phyloP scores from a whole-genome alignment of 257 asterid genomes.

The Nicotiana otophora region DNA sequence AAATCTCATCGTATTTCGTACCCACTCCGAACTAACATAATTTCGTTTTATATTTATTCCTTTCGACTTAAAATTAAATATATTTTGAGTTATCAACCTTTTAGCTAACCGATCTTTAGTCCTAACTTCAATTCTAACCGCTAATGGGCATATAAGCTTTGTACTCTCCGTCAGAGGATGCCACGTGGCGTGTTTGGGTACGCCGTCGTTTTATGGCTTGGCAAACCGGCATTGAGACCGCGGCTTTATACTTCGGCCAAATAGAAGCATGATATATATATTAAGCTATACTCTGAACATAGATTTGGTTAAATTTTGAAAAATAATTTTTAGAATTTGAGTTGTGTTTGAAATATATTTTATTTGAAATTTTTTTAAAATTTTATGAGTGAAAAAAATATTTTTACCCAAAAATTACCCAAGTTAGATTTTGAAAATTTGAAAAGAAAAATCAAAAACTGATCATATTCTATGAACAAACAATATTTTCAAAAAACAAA shows the following conservation, averaged over 20 bases:
- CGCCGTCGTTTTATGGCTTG: neutral
- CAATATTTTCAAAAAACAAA: too few relatives aligned
- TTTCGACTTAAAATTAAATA: neutral
- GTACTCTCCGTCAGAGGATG: neutral
- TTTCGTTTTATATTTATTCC: neutral
- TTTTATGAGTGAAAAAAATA: too few relatives aligned
- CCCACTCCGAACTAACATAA: neutral
- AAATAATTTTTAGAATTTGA: too few relatives aligned
- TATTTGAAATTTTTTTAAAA: too few relatives aligned
- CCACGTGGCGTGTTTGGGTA: neutral
- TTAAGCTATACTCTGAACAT: neutral
- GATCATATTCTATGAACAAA: too few relatives aligned
- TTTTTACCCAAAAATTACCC: too few relatives aligned
- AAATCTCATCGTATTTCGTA: slow-evolving; percentile 23
- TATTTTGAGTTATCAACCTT: neutral
- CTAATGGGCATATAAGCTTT: neutral
- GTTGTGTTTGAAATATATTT: too few relatives aligned
- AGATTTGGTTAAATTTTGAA: too few relatives aligned
- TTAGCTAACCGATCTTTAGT: neutral
- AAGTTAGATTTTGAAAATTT: too few relatives aligned
- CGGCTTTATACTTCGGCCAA: neutral
- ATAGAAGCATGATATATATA: neutral
- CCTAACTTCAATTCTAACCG: neutral
- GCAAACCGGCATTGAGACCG: neutral
- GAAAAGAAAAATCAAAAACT: too few relatives aligned